phyloP scores from a whole-genome alignment of 345 rosid genomes.

The Noccaea bulbosa region DNA sequence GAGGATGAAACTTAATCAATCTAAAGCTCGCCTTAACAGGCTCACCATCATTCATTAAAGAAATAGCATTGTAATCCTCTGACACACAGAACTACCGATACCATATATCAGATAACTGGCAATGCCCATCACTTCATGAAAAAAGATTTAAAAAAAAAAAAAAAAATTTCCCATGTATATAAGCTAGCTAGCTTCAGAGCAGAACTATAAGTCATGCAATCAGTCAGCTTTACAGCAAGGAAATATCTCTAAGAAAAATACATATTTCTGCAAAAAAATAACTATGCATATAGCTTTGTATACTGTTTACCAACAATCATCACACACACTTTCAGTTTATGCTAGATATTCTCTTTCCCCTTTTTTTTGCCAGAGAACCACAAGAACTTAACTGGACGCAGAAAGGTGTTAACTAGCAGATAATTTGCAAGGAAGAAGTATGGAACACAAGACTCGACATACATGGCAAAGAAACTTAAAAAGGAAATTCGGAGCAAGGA shows the following conservation, averaged over 20 bases:
- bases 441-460: slow-evolving; percentile 13
- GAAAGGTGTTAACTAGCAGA: background rate
- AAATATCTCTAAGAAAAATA: background rate
- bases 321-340: background rate
- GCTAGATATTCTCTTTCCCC: background rate
- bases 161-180: background rate
- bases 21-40: slow-evolving; percentile 15
- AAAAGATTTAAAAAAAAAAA: background rate
- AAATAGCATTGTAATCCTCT: slow-evolving; percentile 12
- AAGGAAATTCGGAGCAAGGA: background rate
- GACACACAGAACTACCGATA: slow-evolving; percentile 5
- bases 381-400: background rate
- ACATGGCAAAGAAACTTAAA: slow-evolving; percentile 14
- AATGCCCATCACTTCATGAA: slow-evolving; percentile 1
- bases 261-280: background rate
- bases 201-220: slow-evolving; percentile 1
- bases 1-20: slow-evolving; percentile 17
- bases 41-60: slow-evolving; percentile 5
- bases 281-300: too few species aligned
- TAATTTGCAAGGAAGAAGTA: slow-evolving; percentile 1
- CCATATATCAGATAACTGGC: background rate
- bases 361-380: background rate
- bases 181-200: background rate
- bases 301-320: background rate
- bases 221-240: slow-evolving; percentile 1